phyloP scores from a whole-genome alignment of 257 asterid genomes.

The Salvia splendens region DNA sequence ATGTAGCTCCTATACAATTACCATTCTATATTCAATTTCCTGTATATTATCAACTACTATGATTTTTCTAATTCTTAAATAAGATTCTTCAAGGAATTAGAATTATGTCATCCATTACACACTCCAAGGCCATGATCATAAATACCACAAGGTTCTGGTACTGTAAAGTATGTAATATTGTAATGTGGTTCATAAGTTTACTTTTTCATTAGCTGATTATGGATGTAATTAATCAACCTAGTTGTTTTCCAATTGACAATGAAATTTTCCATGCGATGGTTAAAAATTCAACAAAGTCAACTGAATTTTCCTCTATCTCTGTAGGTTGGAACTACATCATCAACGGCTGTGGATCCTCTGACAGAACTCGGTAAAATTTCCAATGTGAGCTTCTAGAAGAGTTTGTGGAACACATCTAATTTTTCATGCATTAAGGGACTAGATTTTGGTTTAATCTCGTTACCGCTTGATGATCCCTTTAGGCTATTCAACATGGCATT shows the following conservation, averaged over 20 bases:
- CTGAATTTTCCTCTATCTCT: slow-evolving; percentile 27
- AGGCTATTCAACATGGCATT: slow-evolving; percentile 2
- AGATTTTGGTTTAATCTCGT: background rate
- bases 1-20: background rate
- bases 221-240: background rate
- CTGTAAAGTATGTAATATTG: too few species aligned
- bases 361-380: slow-evolving; percentile 64
- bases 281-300: background rate
- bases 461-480: background rate
- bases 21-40: slow-evolving; percentile 8
- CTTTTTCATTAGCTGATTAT: background rate
- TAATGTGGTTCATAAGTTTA: too few species aligned
- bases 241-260: background rate
- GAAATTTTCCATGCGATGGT: background rate
- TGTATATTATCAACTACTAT: background rate
- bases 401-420: background rate
- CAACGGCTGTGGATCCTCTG: slow-evolving; percentile 95
- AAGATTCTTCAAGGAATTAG: too few species aligned
- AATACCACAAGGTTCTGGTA: too few species aligned
- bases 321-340: slow-evolving; percentile 94
- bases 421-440: background rate
- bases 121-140: too few species aligned
- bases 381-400: slow-evolving; percentile 49
- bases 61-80: background rate
- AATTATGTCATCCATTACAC: too few species aligned